These are phyloP conservation scores for Phytopythium cucurbitacearum DNA, from an alignment of 352 stramenopile genomes.

Conservation along the genomic window DNA sequence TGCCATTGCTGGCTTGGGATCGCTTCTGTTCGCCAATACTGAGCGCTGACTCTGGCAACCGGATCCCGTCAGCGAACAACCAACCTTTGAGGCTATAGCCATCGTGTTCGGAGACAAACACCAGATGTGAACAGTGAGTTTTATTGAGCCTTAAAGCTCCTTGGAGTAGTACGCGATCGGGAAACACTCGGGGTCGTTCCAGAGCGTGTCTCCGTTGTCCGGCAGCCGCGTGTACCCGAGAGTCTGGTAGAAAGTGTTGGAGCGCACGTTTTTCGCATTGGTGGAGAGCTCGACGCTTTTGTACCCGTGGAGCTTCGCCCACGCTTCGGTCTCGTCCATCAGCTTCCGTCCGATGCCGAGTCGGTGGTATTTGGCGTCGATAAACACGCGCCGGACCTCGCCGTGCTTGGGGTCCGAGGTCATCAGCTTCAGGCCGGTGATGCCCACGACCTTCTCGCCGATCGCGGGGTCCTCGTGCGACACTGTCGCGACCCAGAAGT, in stretches of 20 bases:
- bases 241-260: constrained; percentile 10
- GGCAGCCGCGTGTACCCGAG: constrained; percentile 12
- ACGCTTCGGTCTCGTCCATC: constrained; percentile 10
- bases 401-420: background rate
- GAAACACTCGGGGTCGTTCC: constrained; percentile 16
- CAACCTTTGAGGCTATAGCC: too few species aligned
- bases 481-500: constrained; percentile 18
- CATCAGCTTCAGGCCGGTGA: constrained; percentile 11
- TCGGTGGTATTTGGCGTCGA: constrained; percentile 15
- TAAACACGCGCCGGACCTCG: constrained; percentile 15
- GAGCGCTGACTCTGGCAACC: too few species aligned
- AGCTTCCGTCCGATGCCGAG: constrained; percentile 16
- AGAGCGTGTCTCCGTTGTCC: constrained; percentile 6
- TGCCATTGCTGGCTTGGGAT: too few species aligned
- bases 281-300: constrained; percentile 15
- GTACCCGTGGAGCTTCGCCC: constrained; percentile 12
- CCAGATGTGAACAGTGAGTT: too few species aligned
- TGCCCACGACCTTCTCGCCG: constrained; percentile 10
- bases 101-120: too few species aligned
- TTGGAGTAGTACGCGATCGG: constrained; percentile 12
- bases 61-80: too few species aligned
- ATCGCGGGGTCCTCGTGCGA: background rate
- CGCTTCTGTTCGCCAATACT: too few species aligned
- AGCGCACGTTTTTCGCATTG: constrained; percentile 6
- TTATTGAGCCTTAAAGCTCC: constrained; percentile 8